Evolutionary conservation across 108 stramenopile species (phyloP).

Genomic region (Nitzschia sp.): DNA sequence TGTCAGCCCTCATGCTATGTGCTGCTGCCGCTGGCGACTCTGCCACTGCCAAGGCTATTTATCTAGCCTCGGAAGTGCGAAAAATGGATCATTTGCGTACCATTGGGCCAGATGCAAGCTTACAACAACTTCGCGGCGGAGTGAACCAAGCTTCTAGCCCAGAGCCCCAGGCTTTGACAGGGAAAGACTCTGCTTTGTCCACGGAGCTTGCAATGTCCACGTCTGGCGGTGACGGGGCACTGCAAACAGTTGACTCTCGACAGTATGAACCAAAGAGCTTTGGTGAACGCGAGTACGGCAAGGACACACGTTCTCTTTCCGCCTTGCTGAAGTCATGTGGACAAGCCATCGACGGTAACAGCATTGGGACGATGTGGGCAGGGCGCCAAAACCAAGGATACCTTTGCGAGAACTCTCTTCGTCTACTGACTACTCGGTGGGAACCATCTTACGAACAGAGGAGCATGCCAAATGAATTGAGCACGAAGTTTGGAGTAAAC

Average conservation of each 20-base stretch:
- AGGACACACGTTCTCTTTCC: constrained; percentile 62
- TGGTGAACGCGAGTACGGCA: constrained; percentile 73
- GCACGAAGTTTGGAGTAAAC: constrained; percentile 49
- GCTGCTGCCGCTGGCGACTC: constrained; percentile 80
- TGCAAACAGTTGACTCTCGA: neutral
- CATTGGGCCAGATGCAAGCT: constrained; percentile 54
- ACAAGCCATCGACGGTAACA: constrained; percentile 62
- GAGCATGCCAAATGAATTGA: constrained; percentile 62
- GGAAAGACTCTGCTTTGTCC: neutral
- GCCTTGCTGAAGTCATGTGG: constrained; percentile 69
- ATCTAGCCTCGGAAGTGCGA: constrained; percentile 68
- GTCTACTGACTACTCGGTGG: constrained; percentile 57
- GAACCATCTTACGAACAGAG: constrained; percentile 58
- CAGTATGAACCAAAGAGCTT: constrained; percentile 41
- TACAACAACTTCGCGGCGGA: constrained; percentile 31
- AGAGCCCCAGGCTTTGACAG: neutral
- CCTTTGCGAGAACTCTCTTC: constrained; percentile 68
- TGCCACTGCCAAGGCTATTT: constrained; percentile 81
- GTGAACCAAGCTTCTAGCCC: neutral
- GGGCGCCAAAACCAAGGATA: constrained; percentile 74
- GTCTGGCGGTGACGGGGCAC: neutral
- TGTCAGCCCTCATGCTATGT: constrained; percentile 76
- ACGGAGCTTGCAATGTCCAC: neutral
- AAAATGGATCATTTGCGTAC: constrained; percentile 73
- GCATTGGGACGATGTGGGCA: constrained; percentile 81